phyloP scores from a whole-genome alignment of 805 yeast species.

The Pichia eremophila region DNA sequence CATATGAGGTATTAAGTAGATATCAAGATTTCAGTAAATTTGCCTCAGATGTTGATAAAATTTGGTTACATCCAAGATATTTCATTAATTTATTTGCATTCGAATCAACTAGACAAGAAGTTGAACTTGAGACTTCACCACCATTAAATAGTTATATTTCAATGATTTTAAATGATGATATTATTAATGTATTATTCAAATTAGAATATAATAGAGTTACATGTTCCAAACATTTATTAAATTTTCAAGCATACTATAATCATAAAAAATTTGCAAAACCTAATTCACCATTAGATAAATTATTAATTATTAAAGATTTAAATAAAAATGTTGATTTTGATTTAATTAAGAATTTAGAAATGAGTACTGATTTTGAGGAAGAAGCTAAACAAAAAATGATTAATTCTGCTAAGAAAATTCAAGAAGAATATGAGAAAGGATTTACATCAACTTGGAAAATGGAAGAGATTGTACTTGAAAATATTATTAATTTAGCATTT shows the following conservation, averaged over 20 bases:
- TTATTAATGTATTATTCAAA: constrained; percentile 64
- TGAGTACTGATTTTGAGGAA: constrained; percentile 20
- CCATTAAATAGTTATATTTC: constrained; percentile 41
- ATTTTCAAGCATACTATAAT: constrained; percentile 63
- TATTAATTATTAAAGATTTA: constrained; percentile 32
- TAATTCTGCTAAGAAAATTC: constrained; percentile 27
- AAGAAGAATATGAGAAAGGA: constrained; percentile 31
- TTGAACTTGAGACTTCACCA: constrained; percentile 59
- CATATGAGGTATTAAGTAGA: constrained; percentile 26
- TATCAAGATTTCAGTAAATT: constrained; percentile 24
- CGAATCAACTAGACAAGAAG: constrained; percentile 22
- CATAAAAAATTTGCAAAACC: constrained; percentile 57
- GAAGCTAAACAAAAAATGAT: constrained; percentile 20
- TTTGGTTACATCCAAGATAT: constrained; percentile 60
- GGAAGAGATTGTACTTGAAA: constrained; percentile 83
- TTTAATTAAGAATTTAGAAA: constrained; percentile 20
- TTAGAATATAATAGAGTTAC: constrained; percentile 85
- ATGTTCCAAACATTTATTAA: constrained; percentile 73
- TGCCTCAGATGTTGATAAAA: constrained; percentile 46
- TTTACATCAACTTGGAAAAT: constrained; percentile 69
- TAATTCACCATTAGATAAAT: constrained; percentile 69
- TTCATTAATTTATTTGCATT: constrained; percentile 52
- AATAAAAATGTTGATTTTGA: constrained; percentile 33
- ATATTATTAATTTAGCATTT: constrained; percentile 68
- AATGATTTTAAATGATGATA: constrained; percentile 63